Evolutionary conservation across 768 basidiomycete species (phyloP).

Genomic region (Solioccasus polychromus): DNA sequence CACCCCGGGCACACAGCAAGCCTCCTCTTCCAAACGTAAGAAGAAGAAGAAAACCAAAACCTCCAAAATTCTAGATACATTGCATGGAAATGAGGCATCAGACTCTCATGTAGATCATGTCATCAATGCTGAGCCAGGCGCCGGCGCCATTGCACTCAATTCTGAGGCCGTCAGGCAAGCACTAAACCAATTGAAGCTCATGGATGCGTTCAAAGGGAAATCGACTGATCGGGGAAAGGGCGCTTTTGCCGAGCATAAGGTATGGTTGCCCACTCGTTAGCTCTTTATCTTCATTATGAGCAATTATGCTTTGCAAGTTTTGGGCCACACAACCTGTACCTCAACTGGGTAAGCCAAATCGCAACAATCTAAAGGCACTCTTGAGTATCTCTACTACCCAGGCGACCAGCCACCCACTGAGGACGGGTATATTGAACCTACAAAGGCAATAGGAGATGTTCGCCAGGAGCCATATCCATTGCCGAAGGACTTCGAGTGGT

Average conservation of each 20-base stretch:
- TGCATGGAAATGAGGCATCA: conserved; percentile 52
- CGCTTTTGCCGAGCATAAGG: conserved; percentile 87
- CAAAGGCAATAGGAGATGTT: conserved; percentile 72
- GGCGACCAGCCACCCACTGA: conserved; percentile 61
- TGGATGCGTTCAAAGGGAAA: conserved; percentile 84
- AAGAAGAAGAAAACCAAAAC: conserved; percentile 88
- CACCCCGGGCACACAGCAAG: conserved; percentile 17
- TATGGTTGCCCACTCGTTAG: conserved; percentile 31
- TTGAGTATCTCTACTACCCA: conserved; percentile 24
- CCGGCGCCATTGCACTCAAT: conserved; percentile 44
- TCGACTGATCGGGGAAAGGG: conserved; percentile 74
- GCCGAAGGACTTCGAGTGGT: conserved; percentile 94
- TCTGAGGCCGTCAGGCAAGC: conserved; percentile 66
- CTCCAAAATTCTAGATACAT: conserved; percentile 46
- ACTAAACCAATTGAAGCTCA: conserved; percentile 75
- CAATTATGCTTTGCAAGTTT: conserved; percentile 53
- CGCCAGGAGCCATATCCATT: conserved; percentile 85
- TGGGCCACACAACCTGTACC: conserved; percentile 98
- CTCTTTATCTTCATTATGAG: conserved; percentile 4
- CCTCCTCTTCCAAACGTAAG: conserved; percentile 58
- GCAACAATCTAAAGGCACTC: neutral
- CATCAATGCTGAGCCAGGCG: conserved; percentile 54
- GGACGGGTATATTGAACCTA: conserved; percentile 89
- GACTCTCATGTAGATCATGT: conserved; percentile 66
- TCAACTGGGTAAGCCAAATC: conserved; percentile 56